phyloP scores from a whole-genome alignment of 2,329 filamentous ascomycete genomes.

The Volutella citrinella region DNA sequence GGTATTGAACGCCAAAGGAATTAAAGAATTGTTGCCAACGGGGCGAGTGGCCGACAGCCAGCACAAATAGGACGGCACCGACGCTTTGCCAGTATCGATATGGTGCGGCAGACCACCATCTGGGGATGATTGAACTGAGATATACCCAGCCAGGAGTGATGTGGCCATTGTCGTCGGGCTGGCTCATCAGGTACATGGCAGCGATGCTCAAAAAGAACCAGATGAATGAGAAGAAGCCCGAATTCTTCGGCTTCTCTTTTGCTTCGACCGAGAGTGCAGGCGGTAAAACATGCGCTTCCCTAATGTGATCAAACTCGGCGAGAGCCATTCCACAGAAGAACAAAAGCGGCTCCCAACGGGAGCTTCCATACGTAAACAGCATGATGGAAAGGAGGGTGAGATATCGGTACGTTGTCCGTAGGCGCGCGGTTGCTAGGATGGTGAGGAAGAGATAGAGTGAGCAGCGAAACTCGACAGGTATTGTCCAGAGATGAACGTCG shows the following conservation, averaged over 20 bases:
- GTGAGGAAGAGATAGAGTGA: conserved; percentile 56
- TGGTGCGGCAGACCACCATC: conserved; percentile 45
- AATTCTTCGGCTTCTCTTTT: conserved; percentile 8
- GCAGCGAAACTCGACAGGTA: conserved; percentile 58
- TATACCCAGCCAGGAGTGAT: conserved; percentile 52
- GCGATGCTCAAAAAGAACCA: conserved; percentile 44
- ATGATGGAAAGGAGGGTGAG: conserved; percentile 39
- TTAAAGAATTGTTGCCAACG: conserved; percentile 51
- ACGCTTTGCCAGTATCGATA: conserved; percentile 57
- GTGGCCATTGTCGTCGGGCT: conserved; percentile 37
- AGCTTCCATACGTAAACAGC: conserved; percentile 44
- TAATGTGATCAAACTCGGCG: conserved; percentile 52
- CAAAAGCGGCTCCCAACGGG: conserved; percentile 53
- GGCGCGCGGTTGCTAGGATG: conserved; percentile 46
- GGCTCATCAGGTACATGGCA: conserved; percentile 49
- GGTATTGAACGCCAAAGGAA: conserved; percentile 48
- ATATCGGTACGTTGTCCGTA: conserved; percentile 41
- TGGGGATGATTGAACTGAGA: conserved; percentile 46
- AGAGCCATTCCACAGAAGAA: conserved; percentile 54
- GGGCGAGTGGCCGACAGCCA: conserved; percentile 44
- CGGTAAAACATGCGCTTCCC: conserved; percentile 40
- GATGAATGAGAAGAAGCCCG: conserved; percentile 21
- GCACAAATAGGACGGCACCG: conserved; percentile 51
- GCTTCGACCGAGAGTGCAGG: conserved; percentile 23
- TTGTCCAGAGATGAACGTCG: conserved; percentile 61